These are phyloP conservation scores for Neurospora tetrasperma DNA, from an alignment of 495 filamentous ascomycete species.

Conservation along the genomic window DNA sequence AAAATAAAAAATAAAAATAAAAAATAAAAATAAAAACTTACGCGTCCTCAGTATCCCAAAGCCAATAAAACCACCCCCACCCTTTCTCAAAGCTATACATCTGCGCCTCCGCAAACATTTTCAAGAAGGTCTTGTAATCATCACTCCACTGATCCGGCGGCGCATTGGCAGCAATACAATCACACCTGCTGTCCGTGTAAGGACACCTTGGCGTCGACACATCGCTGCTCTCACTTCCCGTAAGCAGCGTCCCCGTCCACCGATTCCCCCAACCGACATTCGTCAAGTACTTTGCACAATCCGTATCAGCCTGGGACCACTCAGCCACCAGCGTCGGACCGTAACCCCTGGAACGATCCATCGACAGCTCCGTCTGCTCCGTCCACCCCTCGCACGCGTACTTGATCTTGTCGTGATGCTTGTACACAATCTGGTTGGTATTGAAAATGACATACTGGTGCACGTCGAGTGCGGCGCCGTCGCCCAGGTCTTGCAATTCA, in stretches of 20 bases:
- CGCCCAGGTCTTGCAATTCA: constrained; percentile 40
- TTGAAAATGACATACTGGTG: constrained; percentile 95
- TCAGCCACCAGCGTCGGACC: constrained; percentile 96
- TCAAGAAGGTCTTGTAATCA: constrained; percentile 76
- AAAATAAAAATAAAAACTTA: constrained; percentile 8
- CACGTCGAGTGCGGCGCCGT: constrained; percentile 68
- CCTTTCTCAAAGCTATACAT: constrained; percentile 85
- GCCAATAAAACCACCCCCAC: constrained; percentile 99
- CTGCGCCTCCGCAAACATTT: constrained; percentile 88
- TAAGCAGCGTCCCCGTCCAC: constrained; percentile 72
- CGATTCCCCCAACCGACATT: constrained; percentile 80
- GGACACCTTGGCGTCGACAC: constrained; percentile 63
- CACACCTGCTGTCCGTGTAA: constrained; percentile 49
- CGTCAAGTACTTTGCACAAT: constrained; percentile 81
- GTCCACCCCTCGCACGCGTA: constrained; percentile 86
- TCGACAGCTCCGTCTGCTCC: constrained; percentile 57
- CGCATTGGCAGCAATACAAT: constrained; percentile 67
- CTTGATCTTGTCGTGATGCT: constrained; percentile 64
- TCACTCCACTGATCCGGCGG: constrained; percentile 54
- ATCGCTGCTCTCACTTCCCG: constrained; percentile 43
- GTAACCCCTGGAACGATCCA: constrained; percentile 68
- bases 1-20: no score
- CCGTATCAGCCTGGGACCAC: constrained; percentile 97
- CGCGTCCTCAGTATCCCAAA: constrained; percentile 44
- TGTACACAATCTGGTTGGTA: constrained; percentile 56